Base-by-base conservation (phyloP, 2,329 filamentous ascomycete species). In the Aureobasidium sp. region DNA sequence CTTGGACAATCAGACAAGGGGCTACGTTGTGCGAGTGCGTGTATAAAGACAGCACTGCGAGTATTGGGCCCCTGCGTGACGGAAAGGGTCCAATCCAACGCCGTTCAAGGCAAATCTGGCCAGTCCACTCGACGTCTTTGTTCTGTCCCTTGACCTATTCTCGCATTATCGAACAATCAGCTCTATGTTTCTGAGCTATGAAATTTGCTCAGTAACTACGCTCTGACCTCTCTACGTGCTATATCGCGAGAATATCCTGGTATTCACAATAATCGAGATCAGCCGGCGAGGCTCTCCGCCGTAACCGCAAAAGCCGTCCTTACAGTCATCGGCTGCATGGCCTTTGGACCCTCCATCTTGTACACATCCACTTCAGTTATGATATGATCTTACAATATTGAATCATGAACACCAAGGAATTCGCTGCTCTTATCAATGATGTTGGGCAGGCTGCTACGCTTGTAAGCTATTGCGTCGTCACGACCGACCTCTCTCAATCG, bases 41-140 rank as follows among this genome's bases (percentile, higher is more conserved):
- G 55, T 59, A 15, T 22, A 47, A 29, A 36, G 55, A 27, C 37
- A 58, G 20, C 31, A 37, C n/a, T 48, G 20, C 17, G 34, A 31
- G 39, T 57, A n/a, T n/a, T 36, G 55, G 42, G 44, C 55, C 55
- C 55, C 42, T 59, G 55, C 36, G 53, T 17, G 29, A 8, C 9
- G 11, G 42, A 48, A 39, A 58, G 55, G 55, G 55, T 58, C 55
- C 29, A 56, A 34, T 12, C 48, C 49, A 55, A 55, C 51, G 51
- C 36, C 37, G 51, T 25, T n/a, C 14, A 17, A 22, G 29, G 27
- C 42, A 45, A 29, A 27, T 48, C 51, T 55, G 37, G 25, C 36
- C 31, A 25, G 17, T 6, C 36, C 20, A 22, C 34, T 31, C 34
- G 37, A 37, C 14, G 25, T 39, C 1, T 39, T 14, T 37, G 25